Evolutionary conservation across 768 basidiomycete genomes (phyloP).

Genomic region (Daedaleopsis sinensis): DNA sequence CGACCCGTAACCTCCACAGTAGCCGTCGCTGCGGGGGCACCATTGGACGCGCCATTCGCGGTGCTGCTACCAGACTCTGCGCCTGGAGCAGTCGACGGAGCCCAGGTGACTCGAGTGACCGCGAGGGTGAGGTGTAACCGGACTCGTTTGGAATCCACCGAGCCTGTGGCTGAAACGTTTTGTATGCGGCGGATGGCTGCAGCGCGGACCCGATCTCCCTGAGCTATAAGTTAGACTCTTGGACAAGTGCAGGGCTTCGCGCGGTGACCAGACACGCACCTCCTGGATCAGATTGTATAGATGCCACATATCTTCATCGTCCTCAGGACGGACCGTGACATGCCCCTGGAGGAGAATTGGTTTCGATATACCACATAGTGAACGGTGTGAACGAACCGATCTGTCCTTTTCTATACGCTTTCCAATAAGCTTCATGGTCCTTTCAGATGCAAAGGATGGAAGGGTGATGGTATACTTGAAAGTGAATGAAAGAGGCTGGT

Average conservation of each 20-base stretch:
- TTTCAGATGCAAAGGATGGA: neutral
- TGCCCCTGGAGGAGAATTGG: slow-evolving; percentile 62
- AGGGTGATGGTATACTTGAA: neutral
- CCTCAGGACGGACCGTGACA: slow-evolving; percentile 93
- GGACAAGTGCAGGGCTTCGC: slow-evolving; percentile 18
- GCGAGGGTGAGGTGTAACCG: slow-evolving; percentile 82
- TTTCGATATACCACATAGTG: neutral
- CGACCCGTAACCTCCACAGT: slow-evolving; percentile 85
- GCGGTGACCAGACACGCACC: slow-evolving; percentile 35
- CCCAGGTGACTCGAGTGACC: slow-evolving; percentile 81
- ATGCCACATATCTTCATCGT: slow-evolving; percentile 99
- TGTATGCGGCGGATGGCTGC: slow-evolving; percentile 90
- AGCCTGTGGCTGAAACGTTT: slow-evolving; percentile 89
- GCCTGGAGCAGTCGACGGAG: slow-evolving; percentile 57
- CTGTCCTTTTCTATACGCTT: slow-evolving; percentile 85
- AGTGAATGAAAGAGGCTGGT: slow-evolving; percentile 4
- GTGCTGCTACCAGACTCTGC: slow-evolving; percentile 38
- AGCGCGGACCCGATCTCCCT: slow-evolving; percentile 84
- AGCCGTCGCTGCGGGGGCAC: slow-evolving; percentile 43
- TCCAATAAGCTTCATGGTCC: slow-evolving; percentile 81
- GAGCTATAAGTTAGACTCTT: neutral
- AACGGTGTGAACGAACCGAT: slow-evolving; percentile 48
- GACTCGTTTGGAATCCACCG: slow-evolving; percentile 88
- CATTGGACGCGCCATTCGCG: slow-evolving; percentile 39
- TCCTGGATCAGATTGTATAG: slow-evolving; percentile 94